Base-by-base conservation (phyloP, 192 early-diverging fungal genomes). In the Gigaspora rosea region DNA sequence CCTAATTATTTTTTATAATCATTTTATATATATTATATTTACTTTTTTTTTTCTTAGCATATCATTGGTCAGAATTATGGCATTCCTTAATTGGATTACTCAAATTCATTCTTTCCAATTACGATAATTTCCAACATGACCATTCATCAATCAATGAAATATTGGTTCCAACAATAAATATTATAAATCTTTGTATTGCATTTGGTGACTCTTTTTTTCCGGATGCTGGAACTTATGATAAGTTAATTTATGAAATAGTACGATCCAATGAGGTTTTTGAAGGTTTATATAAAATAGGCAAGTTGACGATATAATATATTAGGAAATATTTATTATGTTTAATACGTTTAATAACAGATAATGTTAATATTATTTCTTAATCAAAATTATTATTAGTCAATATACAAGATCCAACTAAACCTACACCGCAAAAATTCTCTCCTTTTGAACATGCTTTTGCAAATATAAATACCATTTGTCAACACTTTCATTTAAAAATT, bases 11-110 rank as follows among this genome's bases (percentile, higher is more conserved):
- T 6, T 63, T 63, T 15, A 63, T 22, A 58, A 4, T 51, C 16
- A 73, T n/a, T 7, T 8, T 62, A 12, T 51, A 27, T 27, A 27
- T 27, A 27, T 27, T 27, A 27, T 27, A 27, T 27, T 27, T 27
- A 27, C 27, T 27, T 27, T 27, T 6, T 22, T 5, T 3, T 54
- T 65, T 64, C 20, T 67, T 33, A 88, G 85, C 79, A 22, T 89
- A 89, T 71, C 86, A 89, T 56, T 89, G 88, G 88, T 61, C 73
- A 11, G 82, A 86, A 67, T 66, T 89, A 72, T 89, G 88, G 88
- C 83, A 83, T 41, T 79, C 84, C 0, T 59, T 89, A 4, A 78
- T 83, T n/a, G 79, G 84, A 0, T 71, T 89, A 3, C 73, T 83
- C 0, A 83, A 85, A 70, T 89, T 87, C 41, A 80, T 83, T 16